These are phyloP conservation scores for Ammopiptanthus mongolicus DNA, from an alignment of 306 rosid species.

Conservation along the genomic window DNA sequence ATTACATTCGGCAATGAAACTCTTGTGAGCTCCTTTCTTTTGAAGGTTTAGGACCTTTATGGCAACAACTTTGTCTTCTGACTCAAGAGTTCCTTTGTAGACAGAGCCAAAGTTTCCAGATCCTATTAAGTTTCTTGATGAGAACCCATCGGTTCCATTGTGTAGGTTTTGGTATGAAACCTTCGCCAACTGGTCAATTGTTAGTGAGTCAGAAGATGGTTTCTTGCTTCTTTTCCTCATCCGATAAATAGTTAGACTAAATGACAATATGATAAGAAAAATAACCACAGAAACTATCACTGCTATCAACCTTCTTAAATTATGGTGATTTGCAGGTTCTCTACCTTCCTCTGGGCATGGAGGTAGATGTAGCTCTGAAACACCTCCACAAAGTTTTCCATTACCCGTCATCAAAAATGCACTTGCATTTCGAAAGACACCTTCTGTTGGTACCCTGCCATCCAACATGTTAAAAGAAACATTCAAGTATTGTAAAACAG, in stretches of 20 bases:
- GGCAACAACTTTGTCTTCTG: conserved; percentile 14
- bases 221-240: not conserved
- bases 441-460: conserved; percentile 39
- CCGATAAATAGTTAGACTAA: not conserved
- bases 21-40: conserved; percentile 22
- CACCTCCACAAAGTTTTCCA: conserved; percentile 25
- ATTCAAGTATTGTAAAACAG: not conserved
- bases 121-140: not conserved
- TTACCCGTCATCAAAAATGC: not conserved
- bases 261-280: not conserved
- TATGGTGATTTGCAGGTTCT: not conserved
- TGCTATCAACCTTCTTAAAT: not conserved
- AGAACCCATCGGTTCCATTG: conserved; percentile 16
- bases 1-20: conserved; percentile 22
- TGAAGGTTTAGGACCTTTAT: conserved; percentile 32
- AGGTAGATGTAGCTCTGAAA: conserved; percentile 5
- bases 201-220: not conserved
- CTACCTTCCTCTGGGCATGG: conserved; percentile 7
- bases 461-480: conserved; percentile 37
- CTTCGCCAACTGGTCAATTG: not conserved
- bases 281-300: not conserved
- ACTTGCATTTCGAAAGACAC: conserved; percentile 29
- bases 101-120: conserved; percentile 20
- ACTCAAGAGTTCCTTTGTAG: conserved; percentile 18
- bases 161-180: conserved; percentile 21